A percentile compares a stretch with the other conserved stretches of the same genome.
Conservation (phyloP, 2,329 filamentous ascomycete species). For the Plectosphaerella cucumerina region DNA sequence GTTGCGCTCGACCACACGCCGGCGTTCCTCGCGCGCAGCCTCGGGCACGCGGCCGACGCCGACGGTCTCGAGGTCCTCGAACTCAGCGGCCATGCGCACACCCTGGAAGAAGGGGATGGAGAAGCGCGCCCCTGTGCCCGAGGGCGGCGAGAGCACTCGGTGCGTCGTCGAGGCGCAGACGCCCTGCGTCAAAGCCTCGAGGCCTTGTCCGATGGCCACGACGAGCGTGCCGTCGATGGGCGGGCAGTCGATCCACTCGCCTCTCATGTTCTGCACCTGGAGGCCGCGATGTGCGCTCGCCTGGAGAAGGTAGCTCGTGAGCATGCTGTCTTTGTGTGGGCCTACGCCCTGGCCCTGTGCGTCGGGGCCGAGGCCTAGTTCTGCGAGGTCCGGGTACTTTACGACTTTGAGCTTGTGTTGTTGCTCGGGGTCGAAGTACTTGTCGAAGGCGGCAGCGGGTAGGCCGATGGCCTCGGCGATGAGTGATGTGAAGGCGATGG, state of each 20-base stretch:
- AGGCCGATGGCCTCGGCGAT: conserved; percentile 82
- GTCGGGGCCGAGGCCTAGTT: conserved; percentile 43
- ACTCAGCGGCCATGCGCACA: conserved; percentile 72
- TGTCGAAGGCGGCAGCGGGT: conserved; percentile 63
- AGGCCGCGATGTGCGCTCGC: conserved; percentile 71
- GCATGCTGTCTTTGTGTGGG: conserved; percentile 82
- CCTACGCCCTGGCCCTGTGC: conserved; percentile 60
- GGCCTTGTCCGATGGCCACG: conserved; percentile 81
- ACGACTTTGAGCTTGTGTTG: conserved; percentile 91
- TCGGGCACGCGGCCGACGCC: conserved; percentile 58
- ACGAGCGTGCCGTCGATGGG: conserved; percentile 75
- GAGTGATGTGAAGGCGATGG: conserved; percentile 70
- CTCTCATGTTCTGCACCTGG: conserved; percentile 76
- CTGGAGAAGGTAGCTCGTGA: conserved; percentile 77
- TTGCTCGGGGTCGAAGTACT: conserved; percentile 70
- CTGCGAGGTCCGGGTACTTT: conserved; percentile 72
- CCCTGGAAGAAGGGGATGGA: conserved; percentile 88
- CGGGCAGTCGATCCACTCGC: conserved; percentile 78
- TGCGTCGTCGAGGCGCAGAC: conserved; percentile 82
- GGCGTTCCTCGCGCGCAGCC: conserved; percentile 57
- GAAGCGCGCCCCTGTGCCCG: conserved; percentile 68
- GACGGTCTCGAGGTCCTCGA: conserved; percentile 67
- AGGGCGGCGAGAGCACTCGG: conserved; percentile 69
- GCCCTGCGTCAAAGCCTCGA: conserved; percentile 80
- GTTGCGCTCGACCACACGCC: conserved; percentile 51